phyloP scores from a whole-genome alignment of 108 stramenopile genomes.

The Cyclotella kingstonii region DNA sequence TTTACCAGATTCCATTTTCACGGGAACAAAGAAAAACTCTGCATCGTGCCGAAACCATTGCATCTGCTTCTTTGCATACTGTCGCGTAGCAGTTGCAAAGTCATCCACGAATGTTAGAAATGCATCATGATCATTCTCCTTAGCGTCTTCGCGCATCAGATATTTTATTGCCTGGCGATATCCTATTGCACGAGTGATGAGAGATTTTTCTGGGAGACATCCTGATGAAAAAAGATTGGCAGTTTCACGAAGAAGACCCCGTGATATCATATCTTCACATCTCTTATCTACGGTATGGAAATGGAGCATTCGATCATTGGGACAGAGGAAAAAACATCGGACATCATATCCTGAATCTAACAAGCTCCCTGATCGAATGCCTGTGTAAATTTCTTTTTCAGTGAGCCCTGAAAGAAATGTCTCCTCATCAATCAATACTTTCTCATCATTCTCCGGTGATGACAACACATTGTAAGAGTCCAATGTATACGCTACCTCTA shows the following conservation, averaged over 20 bases:
- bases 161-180: conserved; percentile 95
- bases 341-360: conserved; percentile 78
- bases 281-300: conserved; percentile 82
- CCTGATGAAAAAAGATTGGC: conserved; percentile 63
- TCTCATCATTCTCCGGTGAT: conserved; percentile 8
- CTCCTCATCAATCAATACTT: conserved; percentile 16
- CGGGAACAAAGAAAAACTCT: conserved; percentile 80
- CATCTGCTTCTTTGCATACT: conserved; percentile 94
- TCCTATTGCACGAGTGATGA: conserved; percentile 85
- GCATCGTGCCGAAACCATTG: conserved; percentile 90
- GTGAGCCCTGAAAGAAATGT: conserved; percentile 32
- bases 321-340: conserved; percentile 94
- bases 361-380: conserved; percentile 64
- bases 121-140: conserved; percentile 45
- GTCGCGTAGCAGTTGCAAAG: conserved; percentile 87
- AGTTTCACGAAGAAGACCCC: conserved; percentile 85
- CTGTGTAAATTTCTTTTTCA: conserved; percentile 63
- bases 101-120: conserved; percentile 73
- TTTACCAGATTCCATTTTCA: conserved; percentile 44
- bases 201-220: conserved; percentile 70
- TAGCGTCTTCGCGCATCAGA: conserved; percentile 49
- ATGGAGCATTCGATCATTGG: conserved; percentile 84
- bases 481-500: conserved; percentile 82
- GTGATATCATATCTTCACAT: conserved; percentile 88
- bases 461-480: conserved; percentile 23